Evolutionary conservation across 352 stramenopile genomes (phyloP).

Genomic region (Phytophthora pisi): DNA sequence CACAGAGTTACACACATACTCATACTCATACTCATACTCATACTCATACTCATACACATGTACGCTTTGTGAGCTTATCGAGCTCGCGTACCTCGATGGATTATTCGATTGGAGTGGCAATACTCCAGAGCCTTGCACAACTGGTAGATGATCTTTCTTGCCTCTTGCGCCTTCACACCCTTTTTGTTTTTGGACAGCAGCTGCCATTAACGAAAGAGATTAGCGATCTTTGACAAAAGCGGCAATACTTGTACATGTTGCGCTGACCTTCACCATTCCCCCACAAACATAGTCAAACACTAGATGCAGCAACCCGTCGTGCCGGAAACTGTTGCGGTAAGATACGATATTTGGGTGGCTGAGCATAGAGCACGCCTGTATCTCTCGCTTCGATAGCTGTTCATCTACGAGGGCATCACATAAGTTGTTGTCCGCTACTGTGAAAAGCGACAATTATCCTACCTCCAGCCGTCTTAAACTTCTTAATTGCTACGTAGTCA

Average conservation of each 20-base stretch:
- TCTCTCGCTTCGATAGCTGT: conserved; percentile 77
- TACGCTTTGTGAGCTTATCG: neutral
- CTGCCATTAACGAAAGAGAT: conserved; percentile 28
- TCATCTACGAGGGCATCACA: conserved; percentile 48
- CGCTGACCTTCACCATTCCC: conserved; percentile 69
- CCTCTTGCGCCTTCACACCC: conserved; percentile 59
- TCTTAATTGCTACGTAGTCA: conserved; percentile 84
- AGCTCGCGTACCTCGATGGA: conserved; percentile 64
- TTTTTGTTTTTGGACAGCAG: conserved; percentile 63
- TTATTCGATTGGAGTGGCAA: conserved; percentile 80
- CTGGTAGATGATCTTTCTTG: conserved; percentile 65
- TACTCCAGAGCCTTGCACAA: conserved; percentile 78
- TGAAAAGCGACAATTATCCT: conserved; percentile 5
- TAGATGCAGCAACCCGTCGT: conserved; percentile 76
- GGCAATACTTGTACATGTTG: neutral
- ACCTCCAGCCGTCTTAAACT: conserved; percentile 78
- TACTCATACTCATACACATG: neutral
- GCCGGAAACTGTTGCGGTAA: conserved; percentile 81
- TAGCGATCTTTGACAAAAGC: neutral
- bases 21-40: neutral
- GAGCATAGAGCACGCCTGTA: conserved; percentile 85
- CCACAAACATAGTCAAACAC: conserved; percentile 82
- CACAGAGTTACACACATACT: neutral
- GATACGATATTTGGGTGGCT: conserved; percentile 83
- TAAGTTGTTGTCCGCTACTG: neutral